phyloP scores from a whole-genome alignment of 305 asterid species.

The Fraxinus nigra region DNA sequence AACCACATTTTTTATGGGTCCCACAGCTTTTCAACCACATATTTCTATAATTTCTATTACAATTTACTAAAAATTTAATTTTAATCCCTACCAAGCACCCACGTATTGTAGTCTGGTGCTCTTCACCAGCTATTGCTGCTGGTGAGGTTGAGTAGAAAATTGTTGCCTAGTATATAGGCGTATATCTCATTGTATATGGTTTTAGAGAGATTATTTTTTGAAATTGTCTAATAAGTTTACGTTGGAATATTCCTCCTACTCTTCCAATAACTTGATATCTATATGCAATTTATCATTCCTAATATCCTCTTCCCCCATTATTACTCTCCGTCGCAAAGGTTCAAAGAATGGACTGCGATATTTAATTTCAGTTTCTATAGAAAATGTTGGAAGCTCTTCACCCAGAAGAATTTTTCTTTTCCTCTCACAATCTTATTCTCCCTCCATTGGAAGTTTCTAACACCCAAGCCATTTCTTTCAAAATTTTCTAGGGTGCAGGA shows the following conservation, averaged over 20 bases:
- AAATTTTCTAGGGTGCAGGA: constrained; percentile 84
- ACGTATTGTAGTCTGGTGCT: not conserved
- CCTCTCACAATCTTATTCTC: not conserved
- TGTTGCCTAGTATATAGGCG: not conserved
- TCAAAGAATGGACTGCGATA: not conserved
- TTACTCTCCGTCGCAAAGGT: not conserved
- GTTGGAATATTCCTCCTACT: not conserved
- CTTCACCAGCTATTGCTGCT: constrained; percentile 4
- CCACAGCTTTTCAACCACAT: no score
- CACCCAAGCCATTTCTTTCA: not conserved
- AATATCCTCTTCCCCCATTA: not conserved
- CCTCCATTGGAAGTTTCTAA: not conserved
- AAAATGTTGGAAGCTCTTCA: not conserved
- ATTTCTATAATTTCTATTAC: no score
- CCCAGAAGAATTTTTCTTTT: not conserved
- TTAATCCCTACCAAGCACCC: no score
- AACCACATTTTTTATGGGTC: no score
- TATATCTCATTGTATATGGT: not conserved
- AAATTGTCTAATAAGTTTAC: not conserved
- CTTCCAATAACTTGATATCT: not conserved
- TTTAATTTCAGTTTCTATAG: not conserved
- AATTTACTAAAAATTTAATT: no score
- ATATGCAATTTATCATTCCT: not conserved
- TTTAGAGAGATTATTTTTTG: not conserved
- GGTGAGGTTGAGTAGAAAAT: not conserved